Evolutionary conservation across 805 yeast genomes (phyloP).

Genomic region (Candida ortonii): DNA sequence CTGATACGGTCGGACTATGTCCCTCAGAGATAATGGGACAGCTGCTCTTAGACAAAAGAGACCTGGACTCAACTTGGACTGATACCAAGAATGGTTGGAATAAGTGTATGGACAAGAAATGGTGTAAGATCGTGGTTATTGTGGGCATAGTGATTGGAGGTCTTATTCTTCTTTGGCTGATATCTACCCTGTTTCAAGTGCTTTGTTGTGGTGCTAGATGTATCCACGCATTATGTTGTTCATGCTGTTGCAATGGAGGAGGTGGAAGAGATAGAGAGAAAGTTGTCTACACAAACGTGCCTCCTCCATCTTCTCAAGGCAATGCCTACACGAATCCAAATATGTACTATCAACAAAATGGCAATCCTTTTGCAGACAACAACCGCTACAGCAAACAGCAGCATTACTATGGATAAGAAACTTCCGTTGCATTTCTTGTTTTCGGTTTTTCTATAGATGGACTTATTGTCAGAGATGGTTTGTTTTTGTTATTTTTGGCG

Average conservation of each 20-base stretch:
- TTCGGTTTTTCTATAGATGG: conserved; percentile 3
- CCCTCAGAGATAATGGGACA: conserved; percentile 20
- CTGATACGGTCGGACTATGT: conserved; percentile 16
- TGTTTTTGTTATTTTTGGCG: too few relatives aligned
- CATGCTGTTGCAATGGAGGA: conserved; percentile 34
- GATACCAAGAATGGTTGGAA: conserved; percentile 47
- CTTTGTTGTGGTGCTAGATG: conserved; percentile 55
- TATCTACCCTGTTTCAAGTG: conserved; percentile 54
- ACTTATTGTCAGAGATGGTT: too few relatives aligned
- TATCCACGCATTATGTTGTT: conserved; percentile 51
- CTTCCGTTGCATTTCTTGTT: background rate
- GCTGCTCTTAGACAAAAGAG: conserved; percentile 17
- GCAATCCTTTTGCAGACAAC: conserved; percentile 15
- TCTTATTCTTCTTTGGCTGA: conserved; percentile 52
- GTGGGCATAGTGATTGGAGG: conserved; percentile 64
- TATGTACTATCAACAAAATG: conserved; percentile 30
- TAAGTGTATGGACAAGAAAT: conserved; percentile 73
- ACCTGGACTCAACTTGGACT: conserved; percentile 4
- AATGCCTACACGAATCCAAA: conserved; percentile 30
- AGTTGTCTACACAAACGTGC: conserved; percentile 16
- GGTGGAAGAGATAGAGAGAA: conserved; percentile 12
- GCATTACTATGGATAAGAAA: conserved; percentile 4
- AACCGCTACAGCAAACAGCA: conserved; percentile 11
- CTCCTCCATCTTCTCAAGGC: conserved; percentile 21
- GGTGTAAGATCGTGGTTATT: conserved; percentile 75